Base-by-base conservation (phyloP, 345 rosid species). In the Aegle marmelos region DNA sequence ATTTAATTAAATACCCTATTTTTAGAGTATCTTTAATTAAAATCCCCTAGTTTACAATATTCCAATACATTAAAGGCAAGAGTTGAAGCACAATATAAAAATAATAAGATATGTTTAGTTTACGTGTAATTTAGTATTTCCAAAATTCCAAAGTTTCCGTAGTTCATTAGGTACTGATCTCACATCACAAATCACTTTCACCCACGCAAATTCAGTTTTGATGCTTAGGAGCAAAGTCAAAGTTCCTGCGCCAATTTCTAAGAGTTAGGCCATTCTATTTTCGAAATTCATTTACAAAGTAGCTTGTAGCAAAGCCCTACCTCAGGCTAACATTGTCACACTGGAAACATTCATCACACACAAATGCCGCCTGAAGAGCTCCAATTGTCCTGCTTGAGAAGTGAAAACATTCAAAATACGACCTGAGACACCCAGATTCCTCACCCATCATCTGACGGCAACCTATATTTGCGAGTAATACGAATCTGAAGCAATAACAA, bases 401-500 rank as follows among this genome's bases (percentile, higher is more conserved):
- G 56, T 17, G 64, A 21, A 6, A 21, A 68, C 21, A 45, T 54
- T 59, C 61, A n/a, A 73, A 65, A 36, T 17, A 21, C 14, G 4
- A 16, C 48, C 24, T 10, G 28, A 68, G 63, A 63, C 45, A 28
- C 22, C 74, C 41, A 63, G n/a, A 77, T 56, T 63, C 72, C 75
- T 84, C 74, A 73, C 48, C 82, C 83, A 76, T 79, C 66, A n/a
- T 83, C 84, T 21, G 80, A 75, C 7, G 89, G 91, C 79, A 76
- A 70, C 78, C 85, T 80, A 76, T 89, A 94, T 19, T 95, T 91
- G 60, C 93, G 92, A 33, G 92, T 94, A 72, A 92, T 85, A 41
- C 97, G 95, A 59, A 92, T 91, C 98, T 94, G 90, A 78, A 54
- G 76, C 72, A 79, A 68, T 59, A 78, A 75, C 37, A 33, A 16